Evolutionary conservation across 805 yeast genomes (phyloP).

Genomic region (Priceomyces medius): DNA sequence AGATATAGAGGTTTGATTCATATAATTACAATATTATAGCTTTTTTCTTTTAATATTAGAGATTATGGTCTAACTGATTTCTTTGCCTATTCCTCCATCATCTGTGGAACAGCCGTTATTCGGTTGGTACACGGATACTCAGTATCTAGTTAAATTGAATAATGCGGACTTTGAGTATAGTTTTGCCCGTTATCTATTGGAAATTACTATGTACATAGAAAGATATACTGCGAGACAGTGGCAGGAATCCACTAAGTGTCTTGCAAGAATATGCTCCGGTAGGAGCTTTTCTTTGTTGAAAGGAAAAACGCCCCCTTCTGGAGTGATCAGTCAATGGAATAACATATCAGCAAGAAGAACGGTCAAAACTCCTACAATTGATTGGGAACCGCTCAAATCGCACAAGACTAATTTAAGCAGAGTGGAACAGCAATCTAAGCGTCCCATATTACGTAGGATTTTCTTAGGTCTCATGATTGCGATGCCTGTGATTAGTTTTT

Average conservation of each 20-base stretch:
- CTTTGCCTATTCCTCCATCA: too few relatives aligned
- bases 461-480: constrained; percentile 52
- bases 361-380: constrained; percentile 66
- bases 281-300: constrained; percentile 3
- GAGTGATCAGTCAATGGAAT: background rate
- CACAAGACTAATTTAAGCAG: constrained; percentile 33
- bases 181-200: too few relatives aligned
- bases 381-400: constrained; percentile 79
- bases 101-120: too few relatives aligned
- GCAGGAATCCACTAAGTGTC: background rate
- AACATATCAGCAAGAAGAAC: constrained; percentile 14
- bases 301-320: background rate
- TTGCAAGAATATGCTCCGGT: background rate
- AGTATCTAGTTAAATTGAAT: too few relatives aligned
- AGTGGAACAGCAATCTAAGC: constrained; percentile 39
- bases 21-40: too few relatives aligned
- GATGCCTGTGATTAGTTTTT: constrained; percentile 86
- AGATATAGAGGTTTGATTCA: too few relatives aligned
- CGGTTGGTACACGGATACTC: too few relatives aligned
- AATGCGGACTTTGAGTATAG: too few relatives aligned
- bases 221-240: background rate
- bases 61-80: too few relatives aligned
- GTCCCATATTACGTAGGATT: constrained; percentile 35
- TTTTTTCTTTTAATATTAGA: too few relatives aligned
- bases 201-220: background rate